phyloP scores from a whole-genome alignment of 495 filamentous ascomycete species.

The Aspergillus heteromorphus region DNA sequence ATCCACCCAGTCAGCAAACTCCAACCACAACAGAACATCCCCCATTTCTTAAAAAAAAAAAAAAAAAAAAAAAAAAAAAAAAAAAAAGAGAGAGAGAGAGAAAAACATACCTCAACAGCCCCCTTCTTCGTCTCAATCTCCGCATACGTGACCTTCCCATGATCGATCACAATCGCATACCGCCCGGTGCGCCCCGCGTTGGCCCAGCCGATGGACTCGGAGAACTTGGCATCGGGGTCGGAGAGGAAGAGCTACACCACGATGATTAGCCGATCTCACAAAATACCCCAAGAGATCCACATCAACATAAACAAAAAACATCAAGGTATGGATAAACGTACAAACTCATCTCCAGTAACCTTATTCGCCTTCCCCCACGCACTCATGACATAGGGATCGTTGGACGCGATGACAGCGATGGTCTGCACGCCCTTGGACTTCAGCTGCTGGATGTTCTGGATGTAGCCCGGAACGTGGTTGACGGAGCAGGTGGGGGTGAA shows the following conservation, averaged over 20 bases:
- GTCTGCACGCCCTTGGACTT: conserved; percentile 79
- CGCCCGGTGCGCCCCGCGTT: conserved; percentile 63
- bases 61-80: not conserved
- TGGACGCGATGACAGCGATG: conserved; percentile 76
- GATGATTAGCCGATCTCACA: not conserved
- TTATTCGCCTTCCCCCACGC: conserved; percentile 93
- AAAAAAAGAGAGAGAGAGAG: not conserved
- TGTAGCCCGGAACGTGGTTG: conserved; percentile 78
- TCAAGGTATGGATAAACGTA: conserved; percentile 33
- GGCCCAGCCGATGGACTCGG: conserved; percentile 74
- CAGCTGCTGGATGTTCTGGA: conserved; percentile 64
- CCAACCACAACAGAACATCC: no score
- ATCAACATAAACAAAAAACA: not conserved
- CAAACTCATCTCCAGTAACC: conserved; percentile 68
- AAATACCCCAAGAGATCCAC: no score
- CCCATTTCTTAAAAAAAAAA: not conserved
- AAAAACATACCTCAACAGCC: conserved; percentile 32
- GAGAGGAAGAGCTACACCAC: conserved; percentile 65
- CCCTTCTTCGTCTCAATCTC: conserved; percentile 68
- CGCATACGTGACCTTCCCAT: conserved; percentile 82
- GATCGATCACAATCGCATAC: conserved; percentile 81
- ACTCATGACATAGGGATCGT: conserved; percentile 87
- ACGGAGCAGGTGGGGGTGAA: conserved; percentile 93
- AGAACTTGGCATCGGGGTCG: conserved; percentile 71
- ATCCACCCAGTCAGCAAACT: not conserved